A percentile compares a stretch with the other conserved stretches of the same genome.
Conservation (phyloP, 495 filamentous ascomycete species). For the Penicillium lividum region DNA sequence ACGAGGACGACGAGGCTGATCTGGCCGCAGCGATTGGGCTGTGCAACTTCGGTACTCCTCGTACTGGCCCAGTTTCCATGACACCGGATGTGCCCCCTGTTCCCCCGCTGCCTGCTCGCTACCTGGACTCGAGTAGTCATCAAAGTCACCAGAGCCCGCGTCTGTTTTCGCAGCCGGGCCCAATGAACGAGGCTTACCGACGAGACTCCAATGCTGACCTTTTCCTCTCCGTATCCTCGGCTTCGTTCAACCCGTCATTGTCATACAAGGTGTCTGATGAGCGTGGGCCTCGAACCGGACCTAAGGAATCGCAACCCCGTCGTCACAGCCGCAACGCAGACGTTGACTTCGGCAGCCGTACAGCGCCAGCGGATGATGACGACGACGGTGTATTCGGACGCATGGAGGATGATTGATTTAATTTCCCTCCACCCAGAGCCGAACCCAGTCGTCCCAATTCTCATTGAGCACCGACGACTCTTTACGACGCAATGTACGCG, state of each 20-base stretch:
- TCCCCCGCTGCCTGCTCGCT: constrained; percentile 71
- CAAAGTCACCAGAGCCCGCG: constrained; percentile 26
- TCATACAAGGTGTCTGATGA: constrained; percentile 53
- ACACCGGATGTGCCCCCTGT: constrained; percentile 82
- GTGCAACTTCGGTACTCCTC: constrained; percentile 87
- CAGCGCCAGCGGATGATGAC: constrained; percentile 77
- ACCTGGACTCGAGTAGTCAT: constrained; percentile 39
- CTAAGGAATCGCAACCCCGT: constrained; percentile 35
- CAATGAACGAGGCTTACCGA: constrained; percentile 43
- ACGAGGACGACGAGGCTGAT: constrained; percentile 61
- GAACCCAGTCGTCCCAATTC: constrained; percentile 6
- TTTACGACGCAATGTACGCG: constrained; percentile 46
- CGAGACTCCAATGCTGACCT: constrained; percentile 37
- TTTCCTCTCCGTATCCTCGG: constrained; percentile 41
- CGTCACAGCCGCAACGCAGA: constrained; percentile 66
- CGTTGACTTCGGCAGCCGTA: constrained; percentile 71
- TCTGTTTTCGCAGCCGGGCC: constrained; percentile 25
- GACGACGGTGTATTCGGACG: constrained; percentile 93
- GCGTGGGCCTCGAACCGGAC: constrained; percentile 41
- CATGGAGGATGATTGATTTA: constrained; percentile 73
- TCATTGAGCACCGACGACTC: constrained; percentile 15
- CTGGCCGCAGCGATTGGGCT: constrained; percentile 90
- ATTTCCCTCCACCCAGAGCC: not conserved
- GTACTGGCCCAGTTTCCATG: constrained; percentile 66
- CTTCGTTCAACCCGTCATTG: constrained; percentile 47